These are phyloP conservation scores for Populus hybrid DNA, from an alignment of 441 rosid genomes.

Conservation along the genomic window DNA sequence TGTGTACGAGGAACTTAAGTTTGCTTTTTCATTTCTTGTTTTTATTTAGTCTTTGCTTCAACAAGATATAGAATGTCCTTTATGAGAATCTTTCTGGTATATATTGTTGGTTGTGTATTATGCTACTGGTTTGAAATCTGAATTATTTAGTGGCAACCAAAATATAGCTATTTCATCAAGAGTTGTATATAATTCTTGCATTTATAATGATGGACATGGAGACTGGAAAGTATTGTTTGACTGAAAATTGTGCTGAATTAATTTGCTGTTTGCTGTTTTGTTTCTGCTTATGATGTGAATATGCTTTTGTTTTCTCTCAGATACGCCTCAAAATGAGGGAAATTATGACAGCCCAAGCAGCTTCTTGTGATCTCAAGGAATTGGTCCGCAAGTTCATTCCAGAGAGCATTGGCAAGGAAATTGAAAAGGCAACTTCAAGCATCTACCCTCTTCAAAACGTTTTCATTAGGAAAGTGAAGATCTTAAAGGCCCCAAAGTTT, in stretches of 20 bases:
- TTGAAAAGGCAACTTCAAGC: slow-evolving; percentile 66
- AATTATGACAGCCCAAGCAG: slow-evolving; percentile 60
- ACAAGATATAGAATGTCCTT: neutral
- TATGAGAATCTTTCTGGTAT: neutral
- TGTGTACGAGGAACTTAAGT: neutral
- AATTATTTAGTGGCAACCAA: neutral
- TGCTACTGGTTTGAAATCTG: neutral
- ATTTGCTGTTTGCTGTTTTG: neutral
- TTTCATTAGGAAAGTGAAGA: slow-evolving; percentile 75
- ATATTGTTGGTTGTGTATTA: neutral
- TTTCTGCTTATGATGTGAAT: neutral
- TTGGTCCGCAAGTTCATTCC: slow-evolving; percentile 70
- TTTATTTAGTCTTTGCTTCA: neutral
- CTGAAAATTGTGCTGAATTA: neutral
- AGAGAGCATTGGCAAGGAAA: slow-evolving; percentile 63
- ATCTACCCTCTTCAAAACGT: slow-evolving; percentile 80
- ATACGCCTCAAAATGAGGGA: slow-evolving; percentile 78
- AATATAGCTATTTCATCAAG: neutral
- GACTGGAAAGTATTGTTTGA: neutral
- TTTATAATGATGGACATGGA: neutral
- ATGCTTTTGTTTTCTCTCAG: slow-evolving; percentile 26
- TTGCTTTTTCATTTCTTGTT: neutral
- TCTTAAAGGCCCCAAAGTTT: slow-evolving; percentile 83
- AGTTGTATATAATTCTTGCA: neutral
- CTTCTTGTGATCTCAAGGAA: slow-evolving; percentile 71